Evolutionary conservation across 176 grass and related monocot species (phyloP), one percentile per base, ranked within the genome.

Genomic region (Ensete glaucum): DNA sequence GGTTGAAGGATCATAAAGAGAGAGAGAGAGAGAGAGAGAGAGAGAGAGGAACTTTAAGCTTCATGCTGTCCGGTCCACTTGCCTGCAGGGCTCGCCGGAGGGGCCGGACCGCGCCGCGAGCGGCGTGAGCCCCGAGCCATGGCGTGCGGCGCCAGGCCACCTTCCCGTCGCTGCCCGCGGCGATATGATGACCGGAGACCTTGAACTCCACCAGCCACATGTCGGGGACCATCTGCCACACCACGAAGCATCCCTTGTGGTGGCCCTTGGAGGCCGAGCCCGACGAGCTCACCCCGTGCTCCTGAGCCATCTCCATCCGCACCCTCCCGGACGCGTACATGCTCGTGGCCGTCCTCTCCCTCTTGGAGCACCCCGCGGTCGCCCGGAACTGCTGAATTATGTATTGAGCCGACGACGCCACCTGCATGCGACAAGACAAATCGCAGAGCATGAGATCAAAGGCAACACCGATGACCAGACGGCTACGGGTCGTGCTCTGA

Each of bases 331-430:
- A 66, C 2, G 90, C 90, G 82, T 90, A 97, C 94, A 97, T 93
- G 88, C 90, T 91, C 82, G 89, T 97, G 52, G 84, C 90, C 11
- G 81, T 72, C 6, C 85, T 82, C 51, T 88, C 93, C 16, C 86
- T 68, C 90, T 82, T 97, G 0, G 53, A 85, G 79, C 94, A 97
- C 62, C 90, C 88, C 21, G 90, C 88, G 1, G 90, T 97, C 26
- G 94, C 94, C 83, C 88, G 65, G 87, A 90, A 97, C 81, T 97
- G 94, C 79, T 93, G 81, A 63, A 97, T 92, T 54, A 97, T 97
- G 82, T 97, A 97, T 82, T 97, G 82, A 72, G 88, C 94, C 72
- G 94, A 92, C 55, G 94, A 97, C 2, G 90, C 85, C 56, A 97
- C 92, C 92, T 87, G 50, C 83, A 59, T 71, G 29, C 0, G 62